phyloP scores from a whole-genome alignment of 1,139 yeast genomes.

The Kluyveromyces marxianus region DNA sequence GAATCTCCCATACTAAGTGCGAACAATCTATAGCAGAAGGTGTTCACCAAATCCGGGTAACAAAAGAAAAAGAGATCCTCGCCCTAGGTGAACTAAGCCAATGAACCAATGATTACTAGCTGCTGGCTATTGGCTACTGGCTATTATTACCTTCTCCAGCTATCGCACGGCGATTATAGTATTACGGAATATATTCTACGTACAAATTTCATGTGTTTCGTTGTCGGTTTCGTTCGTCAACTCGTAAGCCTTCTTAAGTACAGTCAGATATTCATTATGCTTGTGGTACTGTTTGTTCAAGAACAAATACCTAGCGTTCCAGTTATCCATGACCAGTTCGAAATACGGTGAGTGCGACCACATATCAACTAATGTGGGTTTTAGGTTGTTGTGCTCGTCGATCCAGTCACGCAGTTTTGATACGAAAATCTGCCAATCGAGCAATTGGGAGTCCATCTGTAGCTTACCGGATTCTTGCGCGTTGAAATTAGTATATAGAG shows the following conservation, averaged over 20 bases:
- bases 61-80: too few relatives aligned
- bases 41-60: too few relatives aligned
- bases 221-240: not conserved
- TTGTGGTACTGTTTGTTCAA: conserved; percentile 31
- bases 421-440: conserved; percentile 28
- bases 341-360: conserved; percentile 30
- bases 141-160: too few relatives aligned
- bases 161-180: too few relatives aligned
- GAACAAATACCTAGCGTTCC: conserved; percentile 34
- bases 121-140: too few relatives aligned
- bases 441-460: conserved; percentile 28
- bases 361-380: conserved; percentile 29
- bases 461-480: conserved; percentile 19
- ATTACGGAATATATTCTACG: too few relatives aligned
- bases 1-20: too few relatives aligned
- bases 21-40: too few relatives aligned
- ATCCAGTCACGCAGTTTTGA: conserved; percentile 26
- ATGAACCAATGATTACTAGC: too few relatives aligned
- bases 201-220: not conserved
- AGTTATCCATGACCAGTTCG: conserved; percentile 32
- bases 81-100: too few relatives aligned
- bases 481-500: conserved; percentile 21
- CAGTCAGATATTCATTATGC: conserved; percentile 27
- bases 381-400: conserved; percentile 32
- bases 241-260: conserved; percentile 20